phyloP scores from a whole-genome alignment of 2,329 filamentous ascomycete species.

The Neofusicoccum umdonicola region DNA sequence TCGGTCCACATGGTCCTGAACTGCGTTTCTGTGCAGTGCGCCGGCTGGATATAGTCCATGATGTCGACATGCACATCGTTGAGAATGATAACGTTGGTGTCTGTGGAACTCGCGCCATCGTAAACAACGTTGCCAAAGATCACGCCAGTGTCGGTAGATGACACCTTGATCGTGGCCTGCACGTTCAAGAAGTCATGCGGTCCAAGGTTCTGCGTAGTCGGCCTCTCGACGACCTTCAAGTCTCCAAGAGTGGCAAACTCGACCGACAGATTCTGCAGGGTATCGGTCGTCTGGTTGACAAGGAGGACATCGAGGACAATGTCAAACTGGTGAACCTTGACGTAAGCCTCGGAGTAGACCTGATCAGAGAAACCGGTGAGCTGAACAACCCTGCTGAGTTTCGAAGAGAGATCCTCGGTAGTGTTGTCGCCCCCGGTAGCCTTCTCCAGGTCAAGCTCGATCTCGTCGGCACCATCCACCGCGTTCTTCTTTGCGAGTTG shows the following conservation, averaged over 20 bases:
- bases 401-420: conserved; percentile 84
- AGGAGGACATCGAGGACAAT: conserved; percentile 94
- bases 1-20: conserved; percentile 99
- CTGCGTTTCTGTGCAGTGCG: conserved; percentile 93
- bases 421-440: conserved; percentile 87
- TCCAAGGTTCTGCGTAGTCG: conserved; percentile 91
- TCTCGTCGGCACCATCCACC: conserved; percentile 76
- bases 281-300: conserved; percentile 96
- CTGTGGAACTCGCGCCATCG: conserved; percentile 85
- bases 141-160: conserved; percentile 92
- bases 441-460: conserved; percentile 86
- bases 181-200: conserved; percentile 98
- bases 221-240: conserved; percentile 94
- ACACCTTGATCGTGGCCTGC: conserved; percentile 97
- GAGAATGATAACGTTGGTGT: conserved; percentile 94
- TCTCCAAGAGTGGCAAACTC: conserved; percentile 98
- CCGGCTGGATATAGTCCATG: conserved; percentile 99
- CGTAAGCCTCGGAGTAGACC: conserved; percentile 98
- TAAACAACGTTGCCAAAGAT: conserved; percentile 99
- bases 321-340: conserved; percentile 98
- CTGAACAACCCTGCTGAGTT: conserved; percentile 93
- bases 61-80: conserved; percentile 99
- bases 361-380: conserved; percentile 97
- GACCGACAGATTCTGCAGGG: conserved; percentile 92
- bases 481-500: conserved; percentile 91